These are phyloP conservation scores for Pulicaria dysenterica DNA, from an alignment of 129 eudicot species.

Conservation along the genomic window DNA sequence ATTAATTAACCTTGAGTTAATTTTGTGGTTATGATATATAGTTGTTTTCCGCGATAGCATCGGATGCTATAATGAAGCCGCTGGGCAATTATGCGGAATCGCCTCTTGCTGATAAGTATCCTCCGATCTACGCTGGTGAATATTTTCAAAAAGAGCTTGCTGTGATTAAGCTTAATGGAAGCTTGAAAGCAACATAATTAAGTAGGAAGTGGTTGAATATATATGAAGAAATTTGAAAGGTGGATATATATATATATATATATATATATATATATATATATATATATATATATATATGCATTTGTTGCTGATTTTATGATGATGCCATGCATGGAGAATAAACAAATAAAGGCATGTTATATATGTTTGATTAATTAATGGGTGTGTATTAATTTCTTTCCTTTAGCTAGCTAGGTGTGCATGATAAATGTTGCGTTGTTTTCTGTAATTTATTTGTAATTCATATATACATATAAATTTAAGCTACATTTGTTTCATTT, in stretches of 20 bases:
- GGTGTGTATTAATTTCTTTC: too few relatives aligned
- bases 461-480: too few relatives aligned
- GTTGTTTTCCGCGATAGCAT: constrained; percentile 84
- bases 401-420: too few relatives aligned
- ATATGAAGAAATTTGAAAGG: not conserved
- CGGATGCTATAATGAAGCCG: constrained; percentile 75
- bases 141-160: constrained; percentile 85
- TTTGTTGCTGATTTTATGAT: not conserved
- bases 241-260: too few relatives aligned
- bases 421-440: too few relatives aligned
- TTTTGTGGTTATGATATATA: constrained; percentile 24
- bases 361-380: too few relatives aligned
- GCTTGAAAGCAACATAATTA: constrained; percentile 26
- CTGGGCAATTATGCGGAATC: constrained; percentile 67
- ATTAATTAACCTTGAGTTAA: not conserved
- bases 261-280: too few relatives aligned
- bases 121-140: constrained; percentile 70
- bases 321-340: not conserved
- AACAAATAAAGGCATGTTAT: too few relatives aligned
- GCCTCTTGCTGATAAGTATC: constrained; percentile 64
- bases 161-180: constrained; percentile 81
- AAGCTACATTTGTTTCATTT: too few relatives aligned
- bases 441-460: too few relatives aligned
- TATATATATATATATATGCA: too few relatives aligned
- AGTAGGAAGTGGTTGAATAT: not conserved